These are phyloP conservation scores for Psilocybe mexicana DNA, from an alignment of 1,284 basidiomycete species.

Conservation along the genomic window DNA sequence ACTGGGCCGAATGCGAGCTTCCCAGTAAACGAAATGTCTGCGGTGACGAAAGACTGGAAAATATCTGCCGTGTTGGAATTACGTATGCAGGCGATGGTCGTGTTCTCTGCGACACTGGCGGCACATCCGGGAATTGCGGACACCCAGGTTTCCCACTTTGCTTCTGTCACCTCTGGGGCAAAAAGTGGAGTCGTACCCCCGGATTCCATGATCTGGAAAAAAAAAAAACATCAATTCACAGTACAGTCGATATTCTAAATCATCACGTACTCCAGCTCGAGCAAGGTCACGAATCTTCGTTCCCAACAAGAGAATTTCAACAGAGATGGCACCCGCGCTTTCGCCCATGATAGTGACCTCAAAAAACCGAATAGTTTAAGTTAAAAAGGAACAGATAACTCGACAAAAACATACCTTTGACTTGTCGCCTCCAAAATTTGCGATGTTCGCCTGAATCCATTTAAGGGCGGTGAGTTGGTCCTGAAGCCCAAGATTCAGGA, in stretches of 20 bases:
- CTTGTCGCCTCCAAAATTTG: constrained; percentile 46
- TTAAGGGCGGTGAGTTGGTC: constrained; percentile 42
- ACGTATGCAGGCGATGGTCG: constrained; percentile 41
- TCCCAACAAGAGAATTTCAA: constrained; percentile 39
- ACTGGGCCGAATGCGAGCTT: constrained; percentile 32
- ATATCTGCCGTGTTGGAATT: constrained; percentile 34
- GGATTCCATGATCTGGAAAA: constrained; percentile 31
- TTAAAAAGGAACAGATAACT: neutral
- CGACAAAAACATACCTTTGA: constrained; percentile 29
- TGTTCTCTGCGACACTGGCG: constrained; percentile 21
- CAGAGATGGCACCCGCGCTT: constrained; percentile 48
- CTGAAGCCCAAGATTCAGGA: constrained; percentile 43
- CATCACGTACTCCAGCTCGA: constrained; percentile 37
- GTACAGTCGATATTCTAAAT: constrained; percentile 15
- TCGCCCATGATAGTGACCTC: constrained; percentile 53
- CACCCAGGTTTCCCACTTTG: constrained; percentile 40
- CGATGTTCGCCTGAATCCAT: constrained; percentile 48
- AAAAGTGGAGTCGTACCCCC: constrained; percentile 25
- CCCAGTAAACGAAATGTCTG: constrained; percentile 22
- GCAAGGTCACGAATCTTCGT: constrained; percentile 36
- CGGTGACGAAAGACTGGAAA: constrained; percentile 22
- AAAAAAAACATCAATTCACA: too few relatives aligned
- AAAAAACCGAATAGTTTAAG: neutral
- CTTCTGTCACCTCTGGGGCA: constrained; percentile 27
- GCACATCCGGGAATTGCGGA: constrained; percentile 35